Evolutionary conservation across 306 rosid genomes (phyloP).

Genomic region (Pyrus pyrifolia): DNA sequence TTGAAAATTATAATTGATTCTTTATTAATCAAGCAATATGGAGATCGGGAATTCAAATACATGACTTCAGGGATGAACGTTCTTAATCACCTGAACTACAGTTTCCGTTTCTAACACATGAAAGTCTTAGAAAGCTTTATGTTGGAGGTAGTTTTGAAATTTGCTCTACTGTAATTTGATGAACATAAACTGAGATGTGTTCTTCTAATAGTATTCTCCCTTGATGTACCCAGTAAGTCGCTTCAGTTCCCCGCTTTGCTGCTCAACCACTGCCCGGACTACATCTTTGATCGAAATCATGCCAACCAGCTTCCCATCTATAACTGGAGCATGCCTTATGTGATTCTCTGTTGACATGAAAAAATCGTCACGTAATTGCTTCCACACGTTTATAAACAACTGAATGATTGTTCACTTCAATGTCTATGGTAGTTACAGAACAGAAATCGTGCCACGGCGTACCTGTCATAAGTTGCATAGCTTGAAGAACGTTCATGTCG

Average conservation of each 20-base stretch:
- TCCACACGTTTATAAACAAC: neutral
- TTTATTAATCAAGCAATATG: neutral
- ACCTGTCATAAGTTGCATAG: conserved; percentile 93
- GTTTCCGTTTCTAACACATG: neutral
- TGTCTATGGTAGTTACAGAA: neutral
- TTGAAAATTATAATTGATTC: neutral
- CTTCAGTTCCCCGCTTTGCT: conserved; percentile 72
- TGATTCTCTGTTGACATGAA: conserved; percentile 41
- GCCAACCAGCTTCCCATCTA: conserved; percentile 81
- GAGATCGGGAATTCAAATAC: too few relatives aligned
- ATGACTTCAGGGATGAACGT: too few relatives aligned
- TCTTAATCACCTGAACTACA: neutral
- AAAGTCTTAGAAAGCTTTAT: neutral
- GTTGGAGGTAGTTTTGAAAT: neutral
- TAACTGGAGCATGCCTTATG: conserved; percentile 75
- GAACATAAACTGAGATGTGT: neutral
- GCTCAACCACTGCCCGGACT: conserved; percentile 70
- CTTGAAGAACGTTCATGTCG: conserved; percentile 68
- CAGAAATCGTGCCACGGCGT: neutral
- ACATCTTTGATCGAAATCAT: conserved; percentile 87
- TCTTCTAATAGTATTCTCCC: conserved; percentile 56
- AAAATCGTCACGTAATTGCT: neutral
- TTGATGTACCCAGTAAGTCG: conserved; percentile 56
- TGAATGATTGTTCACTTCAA: neutral
- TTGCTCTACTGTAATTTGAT: neutral